Percentiles rank a stretch among this genome's conserved stretches.
Conservation (phyloP, 495 filamentous ascomycete genomes). For the Pyrenula massariospora region DNA sequence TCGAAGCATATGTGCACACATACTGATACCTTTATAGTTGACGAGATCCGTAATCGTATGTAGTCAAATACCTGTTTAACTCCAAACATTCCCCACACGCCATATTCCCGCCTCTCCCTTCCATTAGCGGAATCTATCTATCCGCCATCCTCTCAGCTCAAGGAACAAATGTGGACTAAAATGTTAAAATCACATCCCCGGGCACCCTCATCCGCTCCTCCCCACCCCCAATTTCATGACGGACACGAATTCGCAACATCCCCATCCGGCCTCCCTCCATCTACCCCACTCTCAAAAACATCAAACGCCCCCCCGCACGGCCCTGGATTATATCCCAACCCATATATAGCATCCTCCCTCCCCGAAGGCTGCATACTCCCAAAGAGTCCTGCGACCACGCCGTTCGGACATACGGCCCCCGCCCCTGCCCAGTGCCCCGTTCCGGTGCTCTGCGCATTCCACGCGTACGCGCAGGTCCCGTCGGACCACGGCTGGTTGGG, state of each 20-base stretch:
- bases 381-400: background rate
- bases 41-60: no score
- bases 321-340: background rate
- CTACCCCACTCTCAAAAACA: background rate
- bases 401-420: background rate
- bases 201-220: background rate
- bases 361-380: background rate
- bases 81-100: no score
- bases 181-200: no score
- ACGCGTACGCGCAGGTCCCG: background rate
- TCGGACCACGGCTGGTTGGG: background rate
- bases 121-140: no score
- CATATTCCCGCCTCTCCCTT: no score
- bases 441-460: background rate
- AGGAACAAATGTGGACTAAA: no score
- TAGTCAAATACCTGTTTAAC: no score
- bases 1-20: no score
- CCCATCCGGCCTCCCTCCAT: background rate
- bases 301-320: background rate
- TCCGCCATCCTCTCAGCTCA: no score
- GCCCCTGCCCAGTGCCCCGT: background rate
- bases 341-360: background rate
- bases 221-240: background rate
- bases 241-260: background rate
- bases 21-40: no score